Percentiles rank a stretch among this genome's conserved stretches.
These are phyloP conservation scores for Agrocybe chaxingu DNA, from an alignment of 768 basidiomycete species.

Conservation along the genomic window DNA sequence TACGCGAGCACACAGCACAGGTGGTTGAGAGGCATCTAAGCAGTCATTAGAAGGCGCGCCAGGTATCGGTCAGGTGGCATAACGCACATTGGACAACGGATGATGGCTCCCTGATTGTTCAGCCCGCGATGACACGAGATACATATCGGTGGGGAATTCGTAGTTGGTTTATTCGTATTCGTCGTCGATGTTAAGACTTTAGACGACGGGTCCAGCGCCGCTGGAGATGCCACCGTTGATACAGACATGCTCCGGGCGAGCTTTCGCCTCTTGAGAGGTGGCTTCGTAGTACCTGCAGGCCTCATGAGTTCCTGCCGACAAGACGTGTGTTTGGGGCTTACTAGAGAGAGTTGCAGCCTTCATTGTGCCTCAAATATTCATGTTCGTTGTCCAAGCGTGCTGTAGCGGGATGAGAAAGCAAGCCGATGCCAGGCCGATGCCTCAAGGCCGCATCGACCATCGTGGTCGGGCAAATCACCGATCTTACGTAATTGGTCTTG, in stretches of 20 bases:
- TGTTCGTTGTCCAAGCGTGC: too few relatives aligned
- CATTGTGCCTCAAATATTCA: too few relatives aligned
- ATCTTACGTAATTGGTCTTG: too few relatives aligned
- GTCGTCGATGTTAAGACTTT: not conserved
- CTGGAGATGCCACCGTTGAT: not conserved
- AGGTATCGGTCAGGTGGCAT: slow-evolving; percentile 11
- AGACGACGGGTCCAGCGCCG: slow-evolving; percentile 1
- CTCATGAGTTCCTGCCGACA: too few relatives aligned
- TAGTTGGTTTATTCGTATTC: not conserved
- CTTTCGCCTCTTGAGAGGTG: slow-evolving; percentile 25
- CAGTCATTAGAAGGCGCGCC: not conserved
- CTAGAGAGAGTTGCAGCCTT: too few relatives aligned
- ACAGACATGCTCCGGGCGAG: slow-evolving; percentile 11
- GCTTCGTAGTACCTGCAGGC: slow-evolving; percentile 10
- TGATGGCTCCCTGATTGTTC: slow-evolving; percentile 18
- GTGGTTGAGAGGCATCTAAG: slow-evolving; percentile 36
- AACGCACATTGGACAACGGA: slow-evolving; percentile 20
- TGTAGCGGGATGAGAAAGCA: too few relatives aligned
- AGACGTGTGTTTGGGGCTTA: too few relatives aligned
- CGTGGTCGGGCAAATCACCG: too few relatives aligned
- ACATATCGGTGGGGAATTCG: slow-evolving; percentile 14
- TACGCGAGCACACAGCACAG: slow-evolving; percentile 44
- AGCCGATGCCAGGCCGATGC: too few relatives aligned
- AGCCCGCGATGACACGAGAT: slow-evolving; percentile 26
- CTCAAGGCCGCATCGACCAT: too few relatives aligned